phyloP scores from a whole-genome alignment of 129 eudicot species.

The Chrysanthemum makinoi region DNA sequence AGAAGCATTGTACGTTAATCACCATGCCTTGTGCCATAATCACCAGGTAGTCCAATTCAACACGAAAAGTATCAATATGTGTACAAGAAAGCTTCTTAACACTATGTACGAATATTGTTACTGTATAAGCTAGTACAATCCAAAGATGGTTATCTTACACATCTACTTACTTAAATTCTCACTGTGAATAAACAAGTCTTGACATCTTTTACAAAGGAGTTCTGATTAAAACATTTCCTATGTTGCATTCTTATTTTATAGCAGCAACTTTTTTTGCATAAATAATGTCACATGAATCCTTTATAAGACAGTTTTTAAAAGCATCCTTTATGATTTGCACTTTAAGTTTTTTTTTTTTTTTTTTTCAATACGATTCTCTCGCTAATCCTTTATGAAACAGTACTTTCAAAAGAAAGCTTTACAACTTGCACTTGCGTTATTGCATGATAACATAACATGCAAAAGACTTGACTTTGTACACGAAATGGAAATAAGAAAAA shows the following conservation, averaged over 20 bases:
- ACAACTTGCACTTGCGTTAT: constrained; percentile 3
- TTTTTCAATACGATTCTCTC: background rate
- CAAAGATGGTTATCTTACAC: too few relatives aligned
- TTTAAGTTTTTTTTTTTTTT: background rate
- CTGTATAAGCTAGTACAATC: too few relatives aligned
- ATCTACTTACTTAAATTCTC: too few relatives aligned
- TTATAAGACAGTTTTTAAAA: background rate
- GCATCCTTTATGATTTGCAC: constrained; percentile 4
- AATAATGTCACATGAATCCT: background rate
- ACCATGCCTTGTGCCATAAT: too few relatives aligned
- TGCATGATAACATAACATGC: background rate
- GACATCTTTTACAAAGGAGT: too few relatives aligned
- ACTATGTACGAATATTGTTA: too few relatives aligned
- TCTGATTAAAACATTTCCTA: background rate
- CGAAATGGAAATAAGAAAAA: background rate
- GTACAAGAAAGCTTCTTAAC: too few relatives aligned
- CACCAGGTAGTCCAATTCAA: too few relatives aligned
- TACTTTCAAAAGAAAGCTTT: background rate
- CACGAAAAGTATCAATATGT: too few relatives aligned
- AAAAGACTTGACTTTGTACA: background rate
- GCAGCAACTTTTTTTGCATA: background rate
- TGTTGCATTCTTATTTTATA: background rate
- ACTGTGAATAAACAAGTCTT: too few relatives aligned
- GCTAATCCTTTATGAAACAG: background rate
- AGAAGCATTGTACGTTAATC: too few relatives aligned